Evolutionary conservation across 2,329 filamentous ascomycete species (phyloP).

Genomic region (Emmonsiellopsis sp.): DNA sequence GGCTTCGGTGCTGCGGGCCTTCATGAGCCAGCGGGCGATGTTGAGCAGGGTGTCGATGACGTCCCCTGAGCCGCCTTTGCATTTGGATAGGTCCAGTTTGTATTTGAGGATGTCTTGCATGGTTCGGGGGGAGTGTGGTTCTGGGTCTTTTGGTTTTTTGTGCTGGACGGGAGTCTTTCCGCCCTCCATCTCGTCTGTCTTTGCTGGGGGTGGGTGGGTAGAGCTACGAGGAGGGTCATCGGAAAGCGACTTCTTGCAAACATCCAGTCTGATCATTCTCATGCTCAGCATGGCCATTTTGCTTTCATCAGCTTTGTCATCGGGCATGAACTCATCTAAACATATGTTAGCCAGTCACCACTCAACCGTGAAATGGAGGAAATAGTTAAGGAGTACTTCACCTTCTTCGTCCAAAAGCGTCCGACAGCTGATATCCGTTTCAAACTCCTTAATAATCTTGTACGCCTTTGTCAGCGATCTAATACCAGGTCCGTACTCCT

Average conservation of each 20-base stretch:
- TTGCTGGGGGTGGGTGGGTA: neutral
- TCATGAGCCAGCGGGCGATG: slow-evolving; percentile 19
- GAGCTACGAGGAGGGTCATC: neutral
- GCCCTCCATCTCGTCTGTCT: neutral
- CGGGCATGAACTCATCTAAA: neutral
- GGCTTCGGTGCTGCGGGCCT: slow-evolving; percentile 18
- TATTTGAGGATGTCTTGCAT: neutral
- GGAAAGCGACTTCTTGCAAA: neutral
- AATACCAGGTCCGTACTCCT: slow-evolving; percentile 5
- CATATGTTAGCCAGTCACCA: neutral
- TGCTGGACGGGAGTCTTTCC: neutral
- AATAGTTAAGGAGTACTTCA: slow-evolving; percentile 9
- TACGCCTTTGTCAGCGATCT: slow-evolving; percentile 13
- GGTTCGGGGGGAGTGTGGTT: neutral
- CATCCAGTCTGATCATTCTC: slow-evolving; percentile 3
- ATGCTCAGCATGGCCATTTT: neutral
- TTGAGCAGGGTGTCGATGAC: slow-evolving; percentile 16
- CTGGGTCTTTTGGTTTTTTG: neutral
- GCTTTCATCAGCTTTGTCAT: neutral
- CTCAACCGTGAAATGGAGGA: neutral
- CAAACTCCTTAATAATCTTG: slow-evolving; percentile 16
- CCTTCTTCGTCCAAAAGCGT: slow-evolving; percentile 6
- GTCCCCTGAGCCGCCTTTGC: slow-evolving; percentile 1
- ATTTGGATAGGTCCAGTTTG: neutral
- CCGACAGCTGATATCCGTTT: slow-evolving; percentile 11